Conservation (phyloP, 78 protist species). For the Dictyostelium purpureum region DNA sequence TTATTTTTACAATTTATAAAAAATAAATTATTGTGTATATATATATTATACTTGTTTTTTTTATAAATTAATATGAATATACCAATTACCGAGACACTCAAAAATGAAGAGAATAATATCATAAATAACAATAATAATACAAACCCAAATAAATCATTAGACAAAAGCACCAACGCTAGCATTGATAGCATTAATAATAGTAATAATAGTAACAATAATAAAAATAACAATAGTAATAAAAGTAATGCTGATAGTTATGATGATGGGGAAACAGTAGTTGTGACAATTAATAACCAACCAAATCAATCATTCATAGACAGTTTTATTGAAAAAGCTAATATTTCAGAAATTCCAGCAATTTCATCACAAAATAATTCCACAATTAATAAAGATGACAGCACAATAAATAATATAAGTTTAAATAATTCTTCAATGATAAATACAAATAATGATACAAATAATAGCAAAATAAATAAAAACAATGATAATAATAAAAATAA, state of each 20-base stretch:
- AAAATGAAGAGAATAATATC: background rate
- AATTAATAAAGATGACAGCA: too few species aligned
- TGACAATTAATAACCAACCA: too few species aligned
- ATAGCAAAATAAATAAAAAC: background rate
- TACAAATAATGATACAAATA: background rate
- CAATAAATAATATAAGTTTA: background rate
- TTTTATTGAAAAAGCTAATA: too few species aligned
- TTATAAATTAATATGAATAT: background rate
- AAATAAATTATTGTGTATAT: background rate
- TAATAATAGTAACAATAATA: background rate
- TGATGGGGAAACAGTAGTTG: background rate
- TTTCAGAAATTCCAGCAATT: too few species aligned
- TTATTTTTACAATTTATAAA: too few species aligned
- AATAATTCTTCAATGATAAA: too few species aligned
- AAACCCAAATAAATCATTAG: background rate
- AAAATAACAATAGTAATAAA: background rate
- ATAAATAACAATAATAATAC: background rate
- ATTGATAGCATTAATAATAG: background rate
- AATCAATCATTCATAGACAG: too few species aligned
- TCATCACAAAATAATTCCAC: too few species aligned
- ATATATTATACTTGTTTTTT: background rate
- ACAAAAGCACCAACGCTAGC: background rate
- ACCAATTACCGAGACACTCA: background rate
- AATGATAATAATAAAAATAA: background rate
- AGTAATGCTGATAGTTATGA: background rate